Evolutionary conservation across 2,329 filamentous ascomycete genomes (phyloP), one percentile per base, ranked within the genome.

Genomic region (Cercospora beticola): DNA sequence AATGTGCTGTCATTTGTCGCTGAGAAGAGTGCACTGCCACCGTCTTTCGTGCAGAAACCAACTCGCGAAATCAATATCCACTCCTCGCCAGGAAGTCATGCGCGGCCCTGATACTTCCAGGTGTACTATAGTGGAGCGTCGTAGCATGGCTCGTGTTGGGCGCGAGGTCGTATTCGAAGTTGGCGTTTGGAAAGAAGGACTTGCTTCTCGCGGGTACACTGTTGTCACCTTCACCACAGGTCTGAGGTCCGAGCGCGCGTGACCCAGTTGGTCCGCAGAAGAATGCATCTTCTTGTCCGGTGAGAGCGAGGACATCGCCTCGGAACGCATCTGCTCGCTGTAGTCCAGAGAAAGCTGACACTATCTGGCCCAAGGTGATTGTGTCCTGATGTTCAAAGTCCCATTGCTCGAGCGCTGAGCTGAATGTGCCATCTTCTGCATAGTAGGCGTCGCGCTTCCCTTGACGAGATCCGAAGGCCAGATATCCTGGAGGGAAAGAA

Each of bases 381-480:
- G 70, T 72, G 52, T 71, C 70, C 56, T 72, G 64, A 43, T 72
- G 67, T 12, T 66, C 69, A 52, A 70, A 72, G 49, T 72, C 70
- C 58, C 66, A 72, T 23, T 69, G 61, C 30, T 66, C 70, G 10
- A 70, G 60, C 16, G 58, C 64, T 12, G 65, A 31, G 70, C 66
- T 68, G 59, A 70, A 72, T 14, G 66, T 56, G 33, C 65, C 65
- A 28, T 69, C 64, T 54, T 66, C 66, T 10, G 66, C 69, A 33
- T 72, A 72, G 65, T 70, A 70, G 8, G 68, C 58, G 54, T 68
- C 65, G 5, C 65, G 64, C 57, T 70, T 70, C 18, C 70, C 70
- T 56, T 70, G 58, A 5, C 62, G 58, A 26, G 68, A 72, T 16
- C 33, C 64, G 46, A 70, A 69, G 4, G 70, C 69, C 33, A 72